These are phyloP conservation scores for Musa itinerans DNA, from an alignment of 176 grass and related monocot genomes.

Conservation along the genomic window DNA sequence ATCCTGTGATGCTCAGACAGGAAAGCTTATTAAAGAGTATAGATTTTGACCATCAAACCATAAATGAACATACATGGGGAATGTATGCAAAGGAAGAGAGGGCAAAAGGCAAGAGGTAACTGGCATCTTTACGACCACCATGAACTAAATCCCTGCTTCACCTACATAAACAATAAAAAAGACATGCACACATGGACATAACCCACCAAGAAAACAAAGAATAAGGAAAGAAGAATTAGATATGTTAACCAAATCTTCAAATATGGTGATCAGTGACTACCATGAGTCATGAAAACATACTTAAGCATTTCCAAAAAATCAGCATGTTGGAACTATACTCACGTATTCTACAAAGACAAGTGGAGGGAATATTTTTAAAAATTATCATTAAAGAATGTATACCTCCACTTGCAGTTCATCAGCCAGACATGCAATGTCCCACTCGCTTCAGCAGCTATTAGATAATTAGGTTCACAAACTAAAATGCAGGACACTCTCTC, in stretches of 20 bases:
- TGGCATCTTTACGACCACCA: no score
- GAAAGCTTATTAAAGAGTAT: no score
- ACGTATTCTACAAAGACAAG: background rate
- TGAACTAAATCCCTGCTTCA: no score
- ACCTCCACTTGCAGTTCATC: slow-evolving; percentile 70
- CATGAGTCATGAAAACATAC: background rate
- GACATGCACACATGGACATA: no score
- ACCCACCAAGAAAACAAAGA: no score
- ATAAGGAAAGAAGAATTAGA: background rate
- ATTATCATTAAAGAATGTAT: background rate
- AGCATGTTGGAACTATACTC: background rate
- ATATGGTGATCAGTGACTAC: background rate
- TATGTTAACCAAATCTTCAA: background rate
- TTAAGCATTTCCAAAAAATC: background rate
- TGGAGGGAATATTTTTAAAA: background rate
- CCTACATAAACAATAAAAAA: no score
- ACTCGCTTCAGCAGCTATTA: slow-evolving; percentile 49
- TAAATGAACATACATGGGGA: no score
- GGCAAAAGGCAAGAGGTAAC: no score
- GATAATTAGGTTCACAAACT: slow-evolving; percentile 67
- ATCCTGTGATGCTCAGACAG: no score
- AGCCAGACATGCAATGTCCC: slow-evolving; percentile 72
- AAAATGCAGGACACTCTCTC: slow-evolving; percentile 55
- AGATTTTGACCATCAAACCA: no score
- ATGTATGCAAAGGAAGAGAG: no score